Base-by-base conservation (phyloP, 495 filamentous ascomycete genomes). In the Tuber umbilicatum region DNA sequence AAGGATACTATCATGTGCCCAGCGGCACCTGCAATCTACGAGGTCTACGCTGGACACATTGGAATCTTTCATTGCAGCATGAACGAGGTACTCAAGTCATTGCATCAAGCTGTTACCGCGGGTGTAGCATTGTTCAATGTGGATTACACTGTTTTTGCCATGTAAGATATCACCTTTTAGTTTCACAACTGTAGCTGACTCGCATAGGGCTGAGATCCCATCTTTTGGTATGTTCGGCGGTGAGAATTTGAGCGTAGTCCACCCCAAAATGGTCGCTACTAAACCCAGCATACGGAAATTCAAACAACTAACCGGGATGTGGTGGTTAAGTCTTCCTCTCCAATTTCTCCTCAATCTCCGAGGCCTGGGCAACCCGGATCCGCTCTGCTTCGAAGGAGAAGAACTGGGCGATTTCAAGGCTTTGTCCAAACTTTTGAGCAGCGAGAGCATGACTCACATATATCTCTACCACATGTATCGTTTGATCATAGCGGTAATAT, bases 381-480 rank as follows among this genome's bases (percentile, higher is more conserved):
- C 81, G 5, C 73, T 82, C 9, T 80, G 80, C 43, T 82, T 82
- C 40, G 81, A 82, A 60, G 81, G 81, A 35, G 81, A 78, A 35
- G 78, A 81, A 19, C 67, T 82, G 3, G 81, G 81, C 0, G 72
- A 80, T 74, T 55, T 47, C 35, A 74, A 45, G 42, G 78, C 71
- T 73, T 75, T 82, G 16, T 73, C 72, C 41, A 69, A 79, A 23
- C 68, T 82, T 41, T 73, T 76, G 70, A 73, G 35, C 38, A 75
- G 77, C n/a, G 80, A 82, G 70, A 82, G 80, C 68, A 81, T 82
- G 75, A 82, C 77, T n/a, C 81, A 82, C 68, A 82, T 82, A 70
- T 82, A 82, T 64, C 55, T 82, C 71, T 82, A 82, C 70, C 81
- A 82, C 42, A 82, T 82, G 81, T 82, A 80, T 45, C 77, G 81